Evolutionary conservation across 1,284 basidiomycete species (phyloP), one percentile per base, ranked within the genome.

Genomic region (Rhodotorula glutinis): DNA sequence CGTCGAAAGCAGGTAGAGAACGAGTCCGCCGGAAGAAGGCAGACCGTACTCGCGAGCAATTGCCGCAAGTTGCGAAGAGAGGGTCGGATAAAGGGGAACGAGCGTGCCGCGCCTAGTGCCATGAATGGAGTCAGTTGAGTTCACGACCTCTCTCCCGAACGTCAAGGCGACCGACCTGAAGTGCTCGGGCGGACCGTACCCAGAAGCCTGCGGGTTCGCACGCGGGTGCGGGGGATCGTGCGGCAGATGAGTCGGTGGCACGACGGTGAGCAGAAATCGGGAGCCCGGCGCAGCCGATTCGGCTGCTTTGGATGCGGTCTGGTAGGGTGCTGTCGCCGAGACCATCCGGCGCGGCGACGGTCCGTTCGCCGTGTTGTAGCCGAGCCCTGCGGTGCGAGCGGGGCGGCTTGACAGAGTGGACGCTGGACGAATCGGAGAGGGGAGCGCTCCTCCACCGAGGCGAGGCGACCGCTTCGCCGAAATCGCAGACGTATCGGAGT

Each of bases 41-140:
- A 92, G 81, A 14, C 88, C 88, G 76, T 91, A 92, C 78, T 92
- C 90, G 76, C 86, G 86, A n/a, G 90, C 73, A 60, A 76, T 76
- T 4, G 74, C 75, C 3, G 67, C 74, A 41, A 74, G 57, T 44
- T 76, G 75, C 30, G 73, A 73, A 3, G 71, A 64, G 2, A 76
- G 63, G 2, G 75, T 76, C 14, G 74, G 70, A 57, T 76, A 73
- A 17, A 76, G 65, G 4, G 75, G 75, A 16, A 76, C 66, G 38
- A 76, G 69, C 8, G 68, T 74, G 27, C 75, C 75, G 10, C 75
- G 74, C 7, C 74, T 73, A 63, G 2, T 23, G 21, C n/a, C 10
- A n/a, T n/a, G 10, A n/a, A 47, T 13, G 43, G 10, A n/a, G 41
- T 57, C 47, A 57, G 57, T 21, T 3, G 8, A 19, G 23, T 13